A percentile compares a stretch with the other conserved stretches of the same genome.
Evolutionary conservation across 2,329 filamentous ascomycete genomes (phyloP).

Genomic region (Plenodomus tracheiphilus): DNA sequence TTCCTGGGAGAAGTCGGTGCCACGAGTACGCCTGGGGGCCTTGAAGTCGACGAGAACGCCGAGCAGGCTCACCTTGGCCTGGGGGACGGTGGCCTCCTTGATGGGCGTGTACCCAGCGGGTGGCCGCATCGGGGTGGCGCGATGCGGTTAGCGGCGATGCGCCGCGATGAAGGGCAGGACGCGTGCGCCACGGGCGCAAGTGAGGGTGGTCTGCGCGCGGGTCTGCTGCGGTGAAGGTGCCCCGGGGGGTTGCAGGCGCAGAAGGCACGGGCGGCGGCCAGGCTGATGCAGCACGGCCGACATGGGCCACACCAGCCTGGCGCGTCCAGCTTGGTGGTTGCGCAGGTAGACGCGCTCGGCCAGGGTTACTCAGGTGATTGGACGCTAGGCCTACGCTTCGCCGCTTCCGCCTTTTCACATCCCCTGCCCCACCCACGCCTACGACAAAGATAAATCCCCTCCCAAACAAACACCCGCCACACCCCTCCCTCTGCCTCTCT

Average conservation of each 20-base stretch:
- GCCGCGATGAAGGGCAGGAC: slow-evolving; percentile 2
- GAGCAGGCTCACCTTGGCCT: slow-evolving; percentile 59
- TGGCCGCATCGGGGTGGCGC: slow-evolving; percentile 16
- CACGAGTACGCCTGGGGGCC: slow-evolving; percentile 54
- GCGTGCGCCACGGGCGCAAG: neutral
- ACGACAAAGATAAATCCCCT: slow-evolving; percentile 34
- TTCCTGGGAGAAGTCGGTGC: slow-evolving; percentile 53
- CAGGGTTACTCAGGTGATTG: slow-evolving; percentile 2
- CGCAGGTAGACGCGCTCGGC: slow-evolving; percentile 17
- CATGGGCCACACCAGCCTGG: neutral
- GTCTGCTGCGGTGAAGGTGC: no score
- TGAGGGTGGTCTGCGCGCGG: neutral
- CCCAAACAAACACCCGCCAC: slow-evolving; percentile 37
- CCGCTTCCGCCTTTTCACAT: slow-evolving; percentile 42
- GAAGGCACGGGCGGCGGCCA: neutral
- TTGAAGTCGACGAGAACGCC: slow-evolving; percentile 72
- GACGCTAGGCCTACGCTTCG: slow-evolving; percentile 28
- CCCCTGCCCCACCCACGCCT: slow-evolving; percentile 34
- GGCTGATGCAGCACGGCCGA: neutral
- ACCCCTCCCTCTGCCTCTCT: slow-evolving; percentile 1
- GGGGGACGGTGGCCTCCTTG: slow-evolving; percentile 41
- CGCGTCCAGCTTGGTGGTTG: slow-evolving; percentile 14
- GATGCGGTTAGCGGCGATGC: slow-evolving; percentile 18
- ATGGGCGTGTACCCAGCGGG: slow-evolving; percentile 51
- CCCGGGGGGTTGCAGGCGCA: no score